Evolutionary conservation across 2,329 filamentous ascomycete genomes (phyloP), one percentile per base, ranked within the genome.

Genomic region (Aureobasidium musti): DNA sequence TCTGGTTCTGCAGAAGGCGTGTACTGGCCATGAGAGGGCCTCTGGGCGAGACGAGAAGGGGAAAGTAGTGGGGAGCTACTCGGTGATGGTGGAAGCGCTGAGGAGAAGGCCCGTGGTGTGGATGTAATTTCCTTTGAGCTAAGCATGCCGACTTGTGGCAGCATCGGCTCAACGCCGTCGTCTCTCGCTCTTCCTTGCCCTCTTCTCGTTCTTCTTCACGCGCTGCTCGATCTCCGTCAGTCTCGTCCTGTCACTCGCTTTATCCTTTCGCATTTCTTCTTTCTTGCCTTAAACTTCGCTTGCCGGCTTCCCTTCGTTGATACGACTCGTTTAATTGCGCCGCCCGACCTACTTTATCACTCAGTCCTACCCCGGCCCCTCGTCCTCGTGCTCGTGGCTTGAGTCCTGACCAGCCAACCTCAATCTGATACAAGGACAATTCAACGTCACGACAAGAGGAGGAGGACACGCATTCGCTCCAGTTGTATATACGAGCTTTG

Each of bases 391-490:
- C 41, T 23, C 26, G 26, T 63, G 45, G 59, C 59, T 41, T 33
- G 49, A n/a, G 23, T 35, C 37, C 39, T 45, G 57, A 61, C 57
- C 57, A 49, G 28, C 11, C 19, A 23, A 35, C 52, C 61, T 64
- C 49, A 64, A 64, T 64, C 61, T 64, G 61, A 64, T 64, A 64
- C 61, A 54, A 13, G 39, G 30, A 63, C 47, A 52, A 49, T 61
- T 49, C 57, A 33, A 61, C 57, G 45, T 23, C 53, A 59, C 59
- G 17, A 52, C 28, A 63, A 63, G 59, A 63, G 59, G 59, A 63
- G 59, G 59, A 63, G 59, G 59, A 63, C 33, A 52, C 59, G 23
- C 39, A 47, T 61, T 35, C n/a, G 57, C 41, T 61, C 41, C 43
- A 52, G 59, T 50, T 64, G 61, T 64, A 64, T 43, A 64, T 64